Conservation (phyloP, 352 stramenopile genomes). For the Saprolegnia diclina region DNA sequence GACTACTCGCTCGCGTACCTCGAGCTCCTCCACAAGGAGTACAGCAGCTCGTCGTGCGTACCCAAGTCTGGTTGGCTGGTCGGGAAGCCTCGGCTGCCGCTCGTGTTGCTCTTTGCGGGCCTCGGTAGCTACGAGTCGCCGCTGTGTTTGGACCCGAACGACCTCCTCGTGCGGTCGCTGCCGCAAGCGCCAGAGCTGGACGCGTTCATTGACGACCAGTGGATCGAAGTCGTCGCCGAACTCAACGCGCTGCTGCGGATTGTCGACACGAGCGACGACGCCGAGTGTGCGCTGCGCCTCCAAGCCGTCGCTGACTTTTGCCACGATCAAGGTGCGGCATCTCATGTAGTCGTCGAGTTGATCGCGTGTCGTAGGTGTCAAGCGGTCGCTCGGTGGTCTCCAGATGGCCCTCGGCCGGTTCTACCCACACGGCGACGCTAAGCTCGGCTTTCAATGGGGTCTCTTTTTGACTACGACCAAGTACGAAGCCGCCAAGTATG, state of each 20-base stretch:
- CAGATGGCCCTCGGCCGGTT: slow-evolving; percentile 70
- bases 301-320: slow-evolving; percentile 11
- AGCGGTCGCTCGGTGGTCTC: slow-evolving; percentile 41
- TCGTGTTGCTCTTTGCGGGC: slow-evolving; percentile 72
- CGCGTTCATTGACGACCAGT: slow-evolving; percentile 80
- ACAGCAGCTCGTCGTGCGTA: slow-evolving; percentile 57
- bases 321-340: background rate
- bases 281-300: background rate
- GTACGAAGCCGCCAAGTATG: slow-evolving; percentile 9
- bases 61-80: slow-evolving; percentile 52
- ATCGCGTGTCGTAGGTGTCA: background rate
- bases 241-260: slow-evolving; percentile 69
- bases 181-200: slow-evolving; percentile 72
- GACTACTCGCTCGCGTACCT: slow-evolving; percentile 81
- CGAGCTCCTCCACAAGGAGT: slow-evolving; percentile 72
- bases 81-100: slow-evolving; percentile 58
- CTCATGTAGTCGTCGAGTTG: no score
- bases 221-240: slow-evolving; percentile 79
- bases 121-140: slow-evolving; percentile 73
- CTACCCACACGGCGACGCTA: slow-evolving; percentile 58
- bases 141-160: slow-evolving; percentile 73
- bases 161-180: slow-evolving; percentile 69
- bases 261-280: slow-evolving; percentile 33
- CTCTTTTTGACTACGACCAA: slow-evolving; percentile 53
- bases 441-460: slow-evolving; percentile 68